Evolutionary conservation across 169 alveolate species (phyloP), one percentile per base, ranked within the genome.

Genomic region (Plasmodium coatneyi): DNA sequence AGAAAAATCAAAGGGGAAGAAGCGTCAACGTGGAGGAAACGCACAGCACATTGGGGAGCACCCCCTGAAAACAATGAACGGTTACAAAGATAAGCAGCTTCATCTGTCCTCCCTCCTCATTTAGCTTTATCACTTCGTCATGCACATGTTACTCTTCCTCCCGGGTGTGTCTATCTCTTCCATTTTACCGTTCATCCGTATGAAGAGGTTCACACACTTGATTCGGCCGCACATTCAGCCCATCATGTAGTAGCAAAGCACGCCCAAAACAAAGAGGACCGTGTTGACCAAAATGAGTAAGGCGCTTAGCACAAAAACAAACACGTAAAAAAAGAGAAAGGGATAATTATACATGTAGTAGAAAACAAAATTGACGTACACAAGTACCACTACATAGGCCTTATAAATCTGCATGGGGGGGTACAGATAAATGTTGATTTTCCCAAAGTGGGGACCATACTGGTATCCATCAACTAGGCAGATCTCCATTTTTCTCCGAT

Each of bases 321-420:
- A 83, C 30, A 86, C 70, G 66, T 86, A 86, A 74, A 72, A 86
- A 74, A 74, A 86, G 14, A 86, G 80, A 86, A 86, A 52, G 41
- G 93, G 93, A 54, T 86, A 78, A 12, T 86, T 86, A 76, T 86
- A 74, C 39, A 86, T 86, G 79, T 86, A 86, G 80, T 86, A 86
- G 80, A 76, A 86, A 34, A 49, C 70, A 49, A 86, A 86, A 54
- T 86, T 76, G 80, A 54, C 76, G 49, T 86, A 86, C 32, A 86
- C 86, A 32, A 86, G 60, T 5, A 86, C 54, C 46, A 86, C 86
- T 16, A 86, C 30, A 52, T 74, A 52, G 22, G 93, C 93, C 28
- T 74, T 72, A 86, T 74, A 36, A 16, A 86, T 86, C 80, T 86
- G 93, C 60, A 86, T 74, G 19, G 93, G 86, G 16, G 93, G 93